Base-by-base conservation (phyloP, 768 basidiomycete genomes). In the Podaxis mareebaensis region DNA sequence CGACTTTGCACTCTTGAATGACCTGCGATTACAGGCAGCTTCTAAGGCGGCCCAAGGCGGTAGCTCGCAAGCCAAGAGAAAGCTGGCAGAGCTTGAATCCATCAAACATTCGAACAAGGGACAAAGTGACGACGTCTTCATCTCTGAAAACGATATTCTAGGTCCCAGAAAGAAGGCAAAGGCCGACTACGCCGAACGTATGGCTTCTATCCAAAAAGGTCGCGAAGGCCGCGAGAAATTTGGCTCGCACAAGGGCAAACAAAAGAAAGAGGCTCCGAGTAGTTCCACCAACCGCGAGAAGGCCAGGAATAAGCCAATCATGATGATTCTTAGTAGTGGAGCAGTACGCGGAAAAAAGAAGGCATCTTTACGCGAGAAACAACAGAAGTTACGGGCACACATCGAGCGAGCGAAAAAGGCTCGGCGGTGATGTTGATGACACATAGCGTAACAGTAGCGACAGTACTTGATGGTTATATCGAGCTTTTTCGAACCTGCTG, bases 171-270 rank as follows among this genome's bases (percentile, higher is more conserved):
- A 98, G 78, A 96, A 95, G 79, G 81, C 83, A 38, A 99, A 98
- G 76, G 87, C 93, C 1, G 90, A 92, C 72, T 99, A 99, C 73
- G 93, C 92, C 60, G 96, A 96, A 70, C 90, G 96, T 20, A 84
- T 99, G 76, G 96, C 92, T 4, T 91, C 89, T 7, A 91, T 98
- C 66, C 87, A 91, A 71, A 93, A 94, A 72, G 96, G 96, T 0
- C 85, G 96, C 42, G 96, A 99, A 75, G 96, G 95, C 0, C 84
- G 96, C 54, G 96, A 96, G 73, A 96, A 96, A 77, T 97, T 88
- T 72, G 92, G 92, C 22, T 92, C 91, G 42, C 77, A 85, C 67
- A 96, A 91, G 78, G 95, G 94, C n/a, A 95, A 96, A 80, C 91
- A 92, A 76, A 93, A 86, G 64, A 94, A 93, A 73, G 92, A 81